Evolutionary conservation across 805 yeast genomes (phyloP).

Genomic region (Lipomyces yamadae): DNA sequence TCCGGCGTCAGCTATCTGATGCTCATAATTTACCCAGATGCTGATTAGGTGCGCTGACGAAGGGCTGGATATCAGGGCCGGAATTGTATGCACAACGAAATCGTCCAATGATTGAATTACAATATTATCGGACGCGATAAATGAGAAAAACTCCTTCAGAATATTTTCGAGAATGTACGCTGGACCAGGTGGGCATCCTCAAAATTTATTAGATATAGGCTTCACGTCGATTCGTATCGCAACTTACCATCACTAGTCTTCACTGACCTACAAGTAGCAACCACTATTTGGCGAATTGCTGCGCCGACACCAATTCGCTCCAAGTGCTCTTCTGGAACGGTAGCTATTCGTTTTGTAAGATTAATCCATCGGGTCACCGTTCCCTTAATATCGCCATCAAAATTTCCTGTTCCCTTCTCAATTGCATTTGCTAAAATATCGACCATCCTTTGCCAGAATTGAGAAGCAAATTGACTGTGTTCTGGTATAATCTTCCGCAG

Average conservation of each 20-base stretch:
- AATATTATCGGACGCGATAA: background rate
- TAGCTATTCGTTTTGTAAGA: constrained; percentile 10
- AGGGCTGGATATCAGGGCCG: constrained; percentile 14
- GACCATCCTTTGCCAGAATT: constrained; percentile 17
- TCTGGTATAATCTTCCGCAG: constrained; percentile 19
- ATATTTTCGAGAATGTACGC: constrained; percentile 14
- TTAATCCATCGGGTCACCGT: constrained; percentile 15
- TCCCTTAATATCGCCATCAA: background rate
- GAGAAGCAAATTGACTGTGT: constrained; percentile 20
- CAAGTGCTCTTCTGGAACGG: constrained; percentile 20
- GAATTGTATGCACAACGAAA: constrained; percentile 18
- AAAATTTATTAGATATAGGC: background rate
- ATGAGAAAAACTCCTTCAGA: constrained; percentile 17
- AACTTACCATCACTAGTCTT: constrained; percentile 9
- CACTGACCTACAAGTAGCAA: background rate
- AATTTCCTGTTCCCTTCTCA: background rate
- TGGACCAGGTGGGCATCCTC: background rate
- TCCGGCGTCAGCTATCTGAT: background rate
- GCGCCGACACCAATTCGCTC: constrained; percentile 8
- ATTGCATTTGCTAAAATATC: background rate
- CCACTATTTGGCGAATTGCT: constrained; percentile 12
- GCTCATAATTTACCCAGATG: constrained; percentile 24
- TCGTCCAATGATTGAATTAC: constrained; percentile 10
- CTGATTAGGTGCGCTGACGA: constrained; percentile 20
- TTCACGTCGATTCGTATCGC: background rate